A percentile compares a stretch with the other conserved stretches of the same genome.
These are phyloP conservation scores for Sechiopsis laciniata DNA, from an alignment of 306 rosid species.

Conservation along the genomic window DNA sequence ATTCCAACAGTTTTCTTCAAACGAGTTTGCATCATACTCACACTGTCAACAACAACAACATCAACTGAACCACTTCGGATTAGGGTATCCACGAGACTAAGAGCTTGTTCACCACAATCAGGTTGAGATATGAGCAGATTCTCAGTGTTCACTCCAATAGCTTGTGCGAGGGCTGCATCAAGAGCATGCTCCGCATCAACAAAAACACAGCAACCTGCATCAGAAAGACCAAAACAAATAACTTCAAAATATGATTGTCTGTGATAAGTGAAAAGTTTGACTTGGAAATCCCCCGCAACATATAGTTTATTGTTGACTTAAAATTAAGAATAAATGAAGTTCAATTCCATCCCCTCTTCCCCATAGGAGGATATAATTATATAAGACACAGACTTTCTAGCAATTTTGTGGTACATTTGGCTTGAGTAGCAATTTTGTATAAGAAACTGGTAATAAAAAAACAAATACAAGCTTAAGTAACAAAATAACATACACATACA, in stretches of 20 bases:
- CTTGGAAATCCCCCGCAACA: background rate
- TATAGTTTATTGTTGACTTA: background rate
- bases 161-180: slow-evolving; percentile 71
- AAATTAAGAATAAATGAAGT: background rate
- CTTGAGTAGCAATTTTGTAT: background rate
- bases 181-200: slow-evolving; percentile 98
- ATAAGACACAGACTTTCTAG: background rate
- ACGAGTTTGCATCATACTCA: slow-evolving; percentile 38
- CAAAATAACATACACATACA: background rate
- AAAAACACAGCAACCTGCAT: slow-evolving; percentile 68
- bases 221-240: background rate
- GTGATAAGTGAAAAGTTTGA: background rate
- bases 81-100: slow-evolving; percentile 83
- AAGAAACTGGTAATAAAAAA: background rate
- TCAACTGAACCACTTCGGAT: slow-evolving; percentile 94
- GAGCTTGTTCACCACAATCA: slow-evolving; percentile 96
- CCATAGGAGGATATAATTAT: background rate
- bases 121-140: slow-evolving; percentile 89
- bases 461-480: background rate
- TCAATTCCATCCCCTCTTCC: background rate
- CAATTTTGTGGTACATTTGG: background rate
- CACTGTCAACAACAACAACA: slow-evolving; percentile 94
- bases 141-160: slow-evolving; percentile 77
- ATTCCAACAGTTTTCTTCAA: background rate
- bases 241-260: background rate